Evolutionary conservation across 2,329 filamentous ascomycete species (phyloP).

Genomic region (Scytalidium sp.): DNA sequence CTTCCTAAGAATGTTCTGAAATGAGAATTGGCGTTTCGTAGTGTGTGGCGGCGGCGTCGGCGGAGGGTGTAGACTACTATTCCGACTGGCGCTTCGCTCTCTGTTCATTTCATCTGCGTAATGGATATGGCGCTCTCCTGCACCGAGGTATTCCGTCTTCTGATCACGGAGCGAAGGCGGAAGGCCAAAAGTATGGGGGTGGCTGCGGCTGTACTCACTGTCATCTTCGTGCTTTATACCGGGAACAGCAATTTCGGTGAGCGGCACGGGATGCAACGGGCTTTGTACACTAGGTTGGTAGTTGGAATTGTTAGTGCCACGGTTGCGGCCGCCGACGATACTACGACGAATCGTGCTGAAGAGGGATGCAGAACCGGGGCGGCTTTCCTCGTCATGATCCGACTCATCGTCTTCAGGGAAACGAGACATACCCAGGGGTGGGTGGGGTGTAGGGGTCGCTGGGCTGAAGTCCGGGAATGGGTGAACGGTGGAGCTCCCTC

Average conservation of each 20-base stretch:
- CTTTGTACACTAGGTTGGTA: constrained; percentile 45
- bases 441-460: constrained; percentile 48
- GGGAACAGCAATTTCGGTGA: constrained; percentile 58
- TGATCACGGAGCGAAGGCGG: constrained; percentile 34
- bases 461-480: constrained; percentile 19
- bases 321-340: constrained; percentile 15
- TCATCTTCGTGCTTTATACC: constrained; percentile 39
- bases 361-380: constrained; percentile 50
- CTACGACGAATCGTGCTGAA: constrained; percentile 52
- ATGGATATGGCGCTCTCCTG: constrained; percentile 44
- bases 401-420: constrained; percentile 69
- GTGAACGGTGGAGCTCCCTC: constrained; percentile 21
- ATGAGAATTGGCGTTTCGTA: constrained; percentile 81
- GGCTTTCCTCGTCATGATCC: constrained; percentile 49
- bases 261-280: constrained; percentile 58
- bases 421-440: constrained; percentile 82
- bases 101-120: constrained; percentile 32
- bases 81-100: constrained; percentile 14
- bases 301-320: constrained; percentile 10
- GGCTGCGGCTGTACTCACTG: constrained; percentile 34
- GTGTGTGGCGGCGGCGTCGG: constrained; percentile 59
- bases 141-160: constrained; percentile 48
- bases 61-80: constrained; percentile 24
- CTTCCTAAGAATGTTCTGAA: constrained; percentile 72
- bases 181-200: constrained; percentile 46